Evolutionary conservation across 2,329 filamentous ascomycete species (phyloP).

Genomic region (Orbilia javanica): DNA sequence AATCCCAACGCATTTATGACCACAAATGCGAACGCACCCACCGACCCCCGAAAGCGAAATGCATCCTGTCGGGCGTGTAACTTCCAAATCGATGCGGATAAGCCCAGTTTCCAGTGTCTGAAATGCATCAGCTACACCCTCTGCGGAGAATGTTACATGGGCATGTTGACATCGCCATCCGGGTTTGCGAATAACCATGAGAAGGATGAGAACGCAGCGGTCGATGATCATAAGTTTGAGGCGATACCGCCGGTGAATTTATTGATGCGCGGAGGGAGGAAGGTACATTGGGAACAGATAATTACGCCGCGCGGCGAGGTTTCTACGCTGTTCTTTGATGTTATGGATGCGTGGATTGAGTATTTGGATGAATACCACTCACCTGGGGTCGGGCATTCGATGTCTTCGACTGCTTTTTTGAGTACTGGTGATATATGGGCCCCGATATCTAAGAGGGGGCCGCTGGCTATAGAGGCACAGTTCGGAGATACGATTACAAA

Average conservation of each 20-base stretch:
- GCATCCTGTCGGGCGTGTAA: neutral
- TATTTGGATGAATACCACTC: constrained; percentile 12
- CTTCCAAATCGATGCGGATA: neutral
- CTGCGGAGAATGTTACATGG: constrained; percentile 13
- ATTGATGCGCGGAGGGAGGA: neutral
- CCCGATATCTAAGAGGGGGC: constrained; percentile 7
- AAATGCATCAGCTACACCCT: constrained; percentile 23
- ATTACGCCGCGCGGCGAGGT: constrained; percentile 11
- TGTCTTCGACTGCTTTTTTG: constrained; percentile 6
- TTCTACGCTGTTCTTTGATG: constrained; percentile 17
- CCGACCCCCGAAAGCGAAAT: constrained; percentile 1
- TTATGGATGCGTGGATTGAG: constrained; percentile 2
- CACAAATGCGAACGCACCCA: neutral
- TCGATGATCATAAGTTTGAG: constrained; percentile 22
- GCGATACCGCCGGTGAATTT: constrained; percentile 22
- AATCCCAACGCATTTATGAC: constrained; percentile 17
- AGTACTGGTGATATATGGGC: constrained; percentile 6
- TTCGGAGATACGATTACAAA: constrained; percentile 9
- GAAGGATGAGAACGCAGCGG: neutral
- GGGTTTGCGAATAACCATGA: constrained; percentile 7
- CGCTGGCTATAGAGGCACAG: constrained; percentile 13
- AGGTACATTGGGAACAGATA: constrained; percentile 36
- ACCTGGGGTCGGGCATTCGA: constrained; percentile 4
- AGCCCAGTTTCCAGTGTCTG: constrained; percentile 21
- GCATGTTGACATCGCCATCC: constrained; percentile 4